Base-by-base conservation (phyloP, 2,329 filamentous ascomycete genomes). In the Verticillium nonalfalfae region DNA sequence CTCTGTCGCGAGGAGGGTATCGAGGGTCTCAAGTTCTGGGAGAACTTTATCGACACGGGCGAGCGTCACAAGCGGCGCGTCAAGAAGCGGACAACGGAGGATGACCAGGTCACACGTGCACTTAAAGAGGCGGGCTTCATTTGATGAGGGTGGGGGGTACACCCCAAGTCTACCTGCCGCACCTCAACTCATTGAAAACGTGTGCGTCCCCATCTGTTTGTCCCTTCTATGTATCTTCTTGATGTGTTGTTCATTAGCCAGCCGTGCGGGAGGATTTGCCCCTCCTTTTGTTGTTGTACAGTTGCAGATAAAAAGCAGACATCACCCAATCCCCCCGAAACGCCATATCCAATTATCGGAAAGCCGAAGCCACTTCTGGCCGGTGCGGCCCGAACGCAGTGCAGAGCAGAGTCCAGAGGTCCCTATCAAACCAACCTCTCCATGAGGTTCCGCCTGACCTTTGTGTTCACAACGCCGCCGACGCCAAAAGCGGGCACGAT, bases 21-120 rank as follows among this genome's bases (percentile, higher is more conserved):
- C 14, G 93, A 97, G 73, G 95, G 95, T 0, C 79, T 96, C 56
- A 89, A 89, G 69, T 99, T 96, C 74, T 99, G 95, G 95, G 87
- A 90, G 75, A 99, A 99, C 70, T 84, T 80, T 62, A 84, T 86
- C 61, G 78, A 81, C 59, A 79, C 75, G 0, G 80, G 78, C 0
- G 79, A 66, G 60, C 69, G 40, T 63, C 67, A 59, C 69, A 70
- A 65, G 70, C 71, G 52, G 68, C 68, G 18, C 66, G 68, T 60
- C 33, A 64, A 58, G 59, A 58, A 61, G 56, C 59, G 18, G 31
- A 72, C 73, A 7, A 72, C 73, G 7, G 74, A 77, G 18, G 68
- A 73, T 21, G 80, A 82, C 13, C 73, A 69, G 58, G 71, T 84
- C 2, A 61, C 78, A 61, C 75, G 73, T 67, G 76, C 74, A 15